phyloP scores from a whole-genome alignment of 2,329 filamentous ascomycete species.

The Zymoseptoria pseudotritici region DNA sequence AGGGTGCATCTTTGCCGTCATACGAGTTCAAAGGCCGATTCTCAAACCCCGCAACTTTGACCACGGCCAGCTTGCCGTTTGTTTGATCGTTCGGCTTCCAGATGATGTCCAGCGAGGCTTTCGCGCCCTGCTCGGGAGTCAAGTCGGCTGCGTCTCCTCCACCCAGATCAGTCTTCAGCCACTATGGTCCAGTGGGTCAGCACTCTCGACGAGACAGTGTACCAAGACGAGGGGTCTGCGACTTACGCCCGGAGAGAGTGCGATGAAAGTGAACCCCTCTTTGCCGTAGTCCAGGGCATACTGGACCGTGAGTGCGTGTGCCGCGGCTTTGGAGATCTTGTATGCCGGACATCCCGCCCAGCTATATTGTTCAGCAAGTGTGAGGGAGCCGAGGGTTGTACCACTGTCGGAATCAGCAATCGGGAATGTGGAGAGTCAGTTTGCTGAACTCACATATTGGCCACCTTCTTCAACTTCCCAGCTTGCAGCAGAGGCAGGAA shows the following conservation, averaged over 20 bases:
- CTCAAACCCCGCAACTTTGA: conserved; percentile 23
- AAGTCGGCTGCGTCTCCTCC: conserved; percentile 34
- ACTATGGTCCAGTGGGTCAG: conserved; percentile 25
- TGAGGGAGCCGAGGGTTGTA: too few species aligned
- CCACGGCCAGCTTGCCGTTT: conserved; percentile 43
- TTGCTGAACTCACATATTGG: conserved; percentile 34
- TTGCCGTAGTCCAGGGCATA: too few species aligned
- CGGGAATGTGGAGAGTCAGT: not conserved
- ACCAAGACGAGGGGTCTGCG: too few species aligned
- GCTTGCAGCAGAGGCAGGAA: conserved; percentile 32
- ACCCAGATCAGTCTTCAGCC: conserved; percentile 41
- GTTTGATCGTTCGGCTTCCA: conserved; percentile 31
- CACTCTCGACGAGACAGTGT: not conserved
- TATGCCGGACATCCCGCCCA: too few species aligned
- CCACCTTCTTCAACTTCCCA: conserved; percentile 36
- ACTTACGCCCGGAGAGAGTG: not conserved
- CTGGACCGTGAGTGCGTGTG: too few species aligned
- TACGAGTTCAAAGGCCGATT: not conserved
- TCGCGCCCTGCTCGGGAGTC: conserved; percentile 32
- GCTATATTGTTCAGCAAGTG: too few species aligned
- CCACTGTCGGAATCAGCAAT: too few species aligned
- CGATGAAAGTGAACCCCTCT: too few species aligned
- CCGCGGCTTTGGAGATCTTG: too few species aligned
- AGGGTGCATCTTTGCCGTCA: too few species aligned
- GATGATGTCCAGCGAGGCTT: conserved; percentile 39